Conservation (phyloP, 108 stramenopile species). For the Fistulifera solaris region DNA sequence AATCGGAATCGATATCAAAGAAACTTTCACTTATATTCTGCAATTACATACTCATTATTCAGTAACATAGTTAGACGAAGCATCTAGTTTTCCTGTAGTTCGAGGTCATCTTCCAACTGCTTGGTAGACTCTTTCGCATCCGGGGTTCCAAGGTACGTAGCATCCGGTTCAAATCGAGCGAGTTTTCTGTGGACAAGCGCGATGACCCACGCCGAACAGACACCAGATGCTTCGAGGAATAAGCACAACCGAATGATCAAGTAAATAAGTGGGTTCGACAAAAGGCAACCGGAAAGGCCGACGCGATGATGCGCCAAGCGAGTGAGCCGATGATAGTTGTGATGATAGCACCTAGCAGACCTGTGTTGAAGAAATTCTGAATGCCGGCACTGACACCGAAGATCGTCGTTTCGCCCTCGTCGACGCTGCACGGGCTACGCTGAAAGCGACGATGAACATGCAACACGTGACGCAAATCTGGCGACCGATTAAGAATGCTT, state of each 20-base stretch:
- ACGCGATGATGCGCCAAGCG: constrained; percentile 43
- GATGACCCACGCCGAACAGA: constrained; percentile 40
- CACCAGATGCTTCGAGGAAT: constrained; percentile 29
- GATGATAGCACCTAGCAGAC: constrained; percentile 43
- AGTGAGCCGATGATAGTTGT: constrained; percentile 41
- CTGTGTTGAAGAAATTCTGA: constrained; percentile 48
- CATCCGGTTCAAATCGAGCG: constrained; percentile 28
- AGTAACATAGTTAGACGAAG: too few relatives aligned
- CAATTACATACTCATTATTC: too few relatives aligned
- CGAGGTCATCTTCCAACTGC: too few relatives aligned
- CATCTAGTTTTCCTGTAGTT: too few relatives aligned
- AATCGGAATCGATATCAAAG: too few relatives aligned
- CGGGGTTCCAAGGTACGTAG: constrained; percentile 20
- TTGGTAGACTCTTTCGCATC: too few relatives aligned
- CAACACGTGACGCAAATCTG: constrained; percentile 35
- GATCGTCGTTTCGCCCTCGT: constrained; percentile 21
- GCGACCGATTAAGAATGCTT: constrained; percentile 46
- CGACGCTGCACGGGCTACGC: constrained; percentile 28
- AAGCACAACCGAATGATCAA: constrained; percentile 40
- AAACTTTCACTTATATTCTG: too few relatives aligned
- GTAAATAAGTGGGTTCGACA: constrained; percentile 39
- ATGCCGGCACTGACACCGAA: constrained; percentile 34
- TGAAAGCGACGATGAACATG: constrained; percentile 49
- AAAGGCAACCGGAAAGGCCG: constrained; percentile 40
- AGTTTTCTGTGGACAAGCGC: constrained; percentile 14